Evolutionary conservation across 306 rosid genomes (phyloP).

Genomic region (Trifolium pratense): DNA sequence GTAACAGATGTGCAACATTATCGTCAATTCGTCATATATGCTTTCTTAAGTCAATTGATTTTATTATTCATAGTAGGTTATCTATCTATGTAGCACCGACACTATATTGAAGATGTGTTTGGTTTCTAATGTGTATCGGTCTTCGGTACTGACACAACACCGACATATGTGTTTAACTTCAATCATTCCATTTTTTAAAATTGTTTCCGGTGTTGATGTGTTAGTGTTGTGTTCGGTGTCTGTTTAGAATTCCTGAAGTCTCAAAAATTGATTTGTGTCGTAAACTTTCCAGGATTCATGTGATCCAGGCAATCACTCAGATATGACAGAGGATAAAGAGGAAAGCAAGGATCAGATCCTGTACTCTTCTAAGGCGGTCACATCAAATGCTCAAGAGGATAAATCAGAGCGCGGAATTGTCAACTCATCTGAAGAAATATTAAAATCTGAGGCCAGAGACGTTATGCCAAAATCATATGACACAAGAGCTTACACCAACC

Average conservation of each 20-base stretch:
- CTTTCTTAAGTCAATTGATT: slow-evolving; percentile 2
- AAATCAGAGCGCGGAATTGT: slow-evolving; percentile 44
- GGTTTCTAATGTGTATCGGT: too few relatives aligned
- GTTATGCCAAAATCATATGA: slow-evolving; percentile 49
- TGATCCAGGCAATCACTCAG: slow-evolving; percentile 87
- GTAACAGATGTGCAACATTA: slow-evolving; percentile 11
- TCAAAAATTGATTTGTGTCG: slow-evolving; percentile 39
- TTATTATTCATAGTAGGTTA: too few relatives aligned
- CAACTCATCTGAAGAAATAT: slow-evolving; percentile 44
- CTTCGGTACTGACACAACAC: too few relatives aligned
- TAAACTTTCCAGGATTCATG: slow-evolving; percentile 69
- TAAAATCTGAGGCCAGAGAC: slow-evolving; percentile 47
- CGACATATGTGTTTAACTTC: too few relatives aligned
- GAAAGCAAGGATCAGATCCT: slow-evolving; percentile 65
- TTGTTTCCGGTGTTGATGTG: too few relatives aligned
- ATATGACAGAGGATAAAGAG: slow-evolving; percentile 80
- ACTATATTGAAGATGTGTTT: too few relatives aligned
- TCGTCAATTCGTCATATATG: background rate
- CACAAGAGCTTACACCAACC: slow-evolving; percentile 39
- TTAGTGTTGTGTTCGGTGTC: too few relatives aligned
- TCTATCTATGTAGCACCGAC: too few relatives aligned
- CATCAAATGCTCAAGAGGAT: slow-evolving; percentile 49
- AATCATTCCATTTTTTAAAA: too few relatives aligned
- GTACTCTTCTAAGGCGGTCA: slow-evolving; percentile 39
- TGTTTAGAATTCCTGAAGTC: slow-evolving; percentile 13